Base-by-base conservation (phyloP, 2,329 filamentous ascomycete genomes). In the Ascochyta lentis region DNA sequence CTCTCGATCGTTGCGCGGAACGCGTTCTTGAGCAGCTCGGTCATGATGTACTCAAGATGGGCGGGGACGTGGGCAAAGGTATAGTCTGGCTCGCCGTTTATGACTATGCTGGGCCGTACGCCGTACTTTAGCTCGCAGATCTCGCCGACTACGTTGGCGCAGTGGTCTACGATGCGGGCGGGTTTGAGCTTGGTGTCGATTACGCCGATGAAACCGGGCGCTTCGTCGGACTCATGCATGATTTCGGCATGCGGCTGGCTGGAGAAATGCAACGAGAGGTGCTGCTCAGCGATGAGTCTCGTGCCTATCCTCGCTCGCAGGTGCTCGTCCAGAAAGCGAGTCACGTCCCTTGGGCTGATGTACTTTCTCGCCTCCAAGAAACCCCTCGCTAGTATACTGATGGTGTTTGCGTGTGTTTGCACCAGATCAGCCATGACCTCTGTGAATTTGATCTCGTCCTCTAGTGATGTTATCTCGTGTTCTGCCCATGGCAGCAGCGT, bases 81-180 rank as follows among this genome's bases (percentile, higher is more conserved):
- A n/a, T 93, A 92, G 47, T 90, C 88, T 0, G 90, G 88, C 72
- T 96, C 89, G 61, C 95, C 95, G 63, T 93, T 90, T 67, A 99
- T 89, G 42, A 88, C 79, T 68, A 96, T 83, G 2, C 83, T 84
- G 0, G 95, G 95, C 0, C 95, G 86, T 1, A 96, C 87, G 47
- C 95, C 95, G 71, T 99, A 99, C 59, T 95, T 94, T 33, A 97
- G 84, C 80, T 98, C 95, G 79, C 94, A 98, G 58, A 98, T 96
- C 70, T 98, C 95, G 35, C 91, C 91, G 0, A 99, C 95, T 59
- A 95, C 96, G 56, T 89, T 88, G 48, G 93, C 93, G 76, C 94
- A 98, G 6, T 86, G 85, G 65, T 93, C 88, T 39, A 98, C 86
- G 38, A 94, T 91, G 41, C 86, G 84, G 0, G 92, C 90, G 0